Base-by-base conservation (phyloP, 2,329 filamentous ascomycete species). In the Taxawa tesnikishii region DNA sequence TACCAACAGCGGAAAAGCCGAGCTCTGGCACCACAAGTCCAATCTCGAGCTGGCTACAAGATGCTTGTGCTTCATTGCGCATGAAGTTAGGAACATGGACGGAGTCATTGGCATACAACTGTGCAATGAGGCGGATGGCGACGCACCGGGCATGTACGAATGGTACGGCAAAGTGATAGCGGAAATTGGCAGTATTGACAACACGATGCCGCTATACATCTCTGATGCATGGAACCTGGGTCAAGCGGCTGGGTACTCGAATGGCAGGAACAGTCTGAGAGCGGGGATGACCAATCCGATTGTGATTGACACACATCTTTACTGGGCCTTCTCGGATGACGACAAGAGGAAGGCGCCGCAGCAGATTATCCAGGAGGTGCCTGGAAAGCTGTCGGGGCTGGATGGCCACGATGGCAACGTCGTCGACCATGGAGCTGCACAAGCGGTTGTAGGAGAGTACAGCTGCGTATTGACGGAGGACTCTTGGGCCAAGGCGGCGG, bases 301-400 rank as follows among this genome's bases (percentile, higher is more conserved):
- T 6, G 51, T 74, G 14, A 55, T 75, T 15, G 72, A 75, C 40
- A 73, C 69, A 9, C 71, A 75, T 47, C 60, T 63, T 34, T 75
- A 75, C 46, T 75, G 67, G 58, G 65, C 63, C 24, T 74, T 73
- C 45, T 58, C 60, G n/a, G 63, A 68, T 8, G 55, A 53, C 2
- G 65, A 74, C 47, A 66, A 67, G 42, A 45, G 47, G 7, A 63
- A 67, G 39, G 53, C 60, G 9, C 68, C 72, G 3, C 58, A 63
- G 29, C 54, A 72, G 33, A 68, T 75, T 37, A 66, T 67, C 21
- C 39, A 46, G 10, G 61, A 64, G 33, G 60, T 65, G 1, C 42
- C 46, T 10, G 46, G 37, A 7, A 68, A 65, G 36, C 50, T 73
- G 0, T 38, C 38, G 2, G 57, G 63, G 26, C 49, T 73, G 6